Conservation (phyloP, 1,284 basidiomycete species). For the Stereum hirsutum region DNA sequence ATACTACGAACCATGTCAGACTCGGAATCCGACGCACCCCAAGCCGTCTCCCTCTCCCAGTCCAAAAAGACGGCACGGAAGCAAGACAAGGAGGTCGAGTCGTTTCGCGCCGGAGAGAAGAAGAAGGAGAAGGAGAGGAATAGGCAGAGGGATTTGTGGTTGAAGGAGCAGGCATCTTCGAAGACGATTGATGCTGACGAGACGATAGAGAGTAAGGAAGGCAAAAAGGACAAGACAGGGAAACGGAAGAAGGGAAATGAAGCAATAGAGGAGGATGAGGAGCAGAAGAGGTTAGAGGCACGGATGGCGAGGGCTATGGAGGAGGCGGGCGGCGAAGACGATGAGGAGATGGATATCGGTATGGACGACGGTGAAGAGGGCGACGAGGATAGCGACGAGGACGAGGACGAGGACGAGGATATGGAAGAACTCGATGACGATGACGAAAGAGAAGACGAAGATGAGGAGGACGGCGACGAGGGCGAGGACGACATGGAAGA, state of each 20-base stretch:
- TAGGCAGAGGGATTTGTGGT: constrained; percentile 16
- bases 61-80: constrained; percentile 19
- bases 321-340: constrained; percentile 5
- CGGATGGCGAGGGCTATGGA: constrained; percentile 25
- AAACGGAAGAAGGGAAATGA: constrained; percentile 11
- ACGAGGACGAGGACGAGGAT: constrained; percentile 33
- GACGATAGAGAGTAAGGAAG: constrained; percentile 8
- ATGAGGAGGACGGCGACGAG: constrained; percentile 29
- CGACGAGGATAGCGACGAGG: constrained; percentile 18
- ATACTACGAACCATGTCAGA: no score
- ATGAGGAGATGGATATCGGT: constrained; percentile 3
- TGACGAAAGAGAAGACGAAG: constrained; percentile 23
- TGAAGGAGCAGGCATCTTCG: constrained; percentile 21
- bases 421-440: constrained; percentile 4
- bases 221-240: constrained; percentile 2
- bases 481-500: constrained; percentile 45
- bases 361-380: constrained; percentile 5
- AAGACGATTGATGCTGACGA: no score
- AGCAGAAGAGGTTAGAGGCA: constrained; percentile 15
- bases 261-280: constrained; percentile 6
- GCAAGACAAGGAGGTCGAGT: constrained; percentile 15
- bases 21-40: constrained; percentile 19
- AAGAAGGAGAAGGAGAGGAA: constrained; percentile 22
- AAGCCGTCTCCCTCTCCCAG: constrained; percentile 20
- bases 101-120: constrained; percentile 18